Conservation (phyloP, 805 yeast species). For the Pichia scutulata region DNA sequence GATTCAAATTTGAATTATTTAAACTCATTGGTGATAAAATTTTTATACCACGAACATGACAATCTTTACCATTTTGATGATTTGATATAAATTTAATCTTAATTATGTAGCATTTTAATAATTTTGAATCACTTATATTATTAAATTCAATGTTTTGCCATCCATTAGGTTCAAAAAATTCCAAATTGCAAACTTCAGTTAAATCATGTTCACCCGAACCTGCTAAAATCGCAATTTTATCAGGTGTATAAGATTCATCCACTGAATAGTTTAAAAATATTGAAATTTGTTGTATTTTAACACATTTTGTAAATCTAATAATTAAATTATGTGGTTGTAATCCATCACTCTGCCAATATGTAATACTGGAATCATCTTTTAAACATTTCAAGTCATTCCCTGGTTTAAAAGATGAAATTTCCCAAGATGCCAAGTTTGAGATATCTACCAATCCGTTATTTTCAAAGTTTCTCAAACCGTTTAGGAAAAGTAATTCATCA, state of each 20-base stretch:
- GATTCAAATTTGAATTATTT: constrained; percentile 14
- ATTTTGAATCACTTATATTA: constrained; percentile 44
- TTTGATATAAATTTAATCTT: constrained; percentile 61
- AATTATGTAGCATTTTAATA: constrained; percentile 59
- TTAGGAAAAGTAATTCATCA: constrained; percentile 14
- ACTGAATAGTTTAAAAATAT: constrained; percentile 59
- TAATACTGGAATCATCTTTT: constrained; percentile 60
- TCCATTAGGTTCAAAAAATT: constrained; percentile 61
- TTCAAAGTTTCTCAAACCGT: constrained; percentile 51
- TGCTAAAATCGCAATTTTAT: constrained; percentile 52
- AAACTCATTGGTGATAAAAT: constrained; percentile 37
- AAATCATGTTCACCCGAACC: constrained; percentile 79
- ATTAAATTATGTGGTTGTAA: constrained; percentile 77
- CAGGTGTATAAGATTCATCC: constrained; percentile 94
- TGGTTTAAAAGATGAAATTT: constrained; percentile 64
- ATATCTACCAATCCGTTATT: constrained; percentile 58
- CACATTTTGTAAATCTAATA: constrained; percentile 72
- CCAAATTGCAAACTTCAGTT: constrained; percentile 53
- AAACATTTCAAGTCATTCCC: constrained; percentile 69
- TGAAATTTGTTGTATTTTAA: constrained; percentile 58
- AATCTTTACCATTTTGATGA: constrained; percentile 94
- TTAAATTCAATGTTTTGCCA: constrained; percentile 66
- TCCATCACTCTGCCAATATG: constrained; percentile 96
- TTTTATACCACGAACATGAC: constrained; percentile 75
- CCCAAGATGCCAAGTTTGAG: constrained; percentile 79